Conservation (phyloP, 192 early-diverging fungal species). For the Backusella westeae region DNA sequence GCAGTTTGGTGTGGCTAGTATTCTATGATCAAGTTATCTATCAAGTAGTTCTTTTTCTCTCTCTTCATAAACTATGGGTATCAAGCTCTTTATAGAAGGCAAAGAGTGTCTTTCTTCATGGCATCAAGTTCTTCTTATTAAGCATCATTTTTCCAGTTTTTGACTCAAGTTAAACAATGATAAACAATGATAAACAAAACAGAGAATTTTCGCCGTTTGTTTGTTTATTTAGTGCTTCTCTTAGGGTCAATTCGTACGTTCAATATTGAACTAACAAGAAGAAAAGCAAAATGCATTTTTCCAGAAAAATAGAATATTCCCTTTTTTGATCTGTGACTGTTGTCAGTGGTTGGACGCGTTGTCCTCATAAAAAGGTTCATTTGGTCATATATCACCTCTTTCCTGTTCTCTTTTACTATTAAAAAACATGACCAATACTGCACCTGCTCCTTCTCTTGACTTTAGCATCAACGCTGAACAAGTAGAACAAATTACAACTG, state of each 20-base stretch:
- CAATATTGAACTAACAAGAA: too few species aligned
- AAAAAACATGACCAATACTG: slow-evolving; percentile 10
- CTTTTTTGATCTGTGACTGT: slow-evolving; percentile 4
- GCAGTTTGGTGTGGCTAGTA: not conserved
- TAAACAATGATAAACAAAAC: too few species aligned
- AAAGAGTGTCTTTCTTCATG: not conserved
- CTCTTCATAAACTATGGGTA: not conserved
- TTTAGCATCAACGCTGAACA: slow-evolving; percentile 29
- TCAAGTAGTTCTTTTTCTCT: not conserved
- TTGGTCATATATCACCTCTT: not conserved
- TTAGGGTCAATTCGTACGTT: too few species aligned
- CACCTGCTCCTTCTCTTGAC: slow-evolving; percentile 29
- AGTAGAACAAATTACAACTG: slow-evolving; percentile 12
- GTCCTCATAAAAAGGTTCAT: not conserved
- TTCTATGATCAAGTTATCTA: not conserved
- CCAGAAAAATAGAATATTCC: not conserved
- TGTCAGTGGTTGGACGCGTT: not conserved
- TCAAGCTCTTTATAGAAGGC: not conserved
- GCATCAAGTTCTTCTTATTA: not conserved
- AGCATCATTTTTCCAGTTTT: not conserved
- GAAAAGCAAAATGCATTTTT: too few species aligned
- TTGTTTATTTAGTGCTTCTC: too few species aligned
- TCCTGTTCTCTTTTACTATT: slow-evolving; percentile 8
- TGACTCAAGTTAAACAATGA: too few species aligned
- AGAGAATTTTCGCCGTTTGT: too few species aligned